Evolutionary conservation across 73 alveolate genomes (phyloP), one percentile per base, ranked within the genome.

Genomic region (Tetrahymena borealis): DNA sequence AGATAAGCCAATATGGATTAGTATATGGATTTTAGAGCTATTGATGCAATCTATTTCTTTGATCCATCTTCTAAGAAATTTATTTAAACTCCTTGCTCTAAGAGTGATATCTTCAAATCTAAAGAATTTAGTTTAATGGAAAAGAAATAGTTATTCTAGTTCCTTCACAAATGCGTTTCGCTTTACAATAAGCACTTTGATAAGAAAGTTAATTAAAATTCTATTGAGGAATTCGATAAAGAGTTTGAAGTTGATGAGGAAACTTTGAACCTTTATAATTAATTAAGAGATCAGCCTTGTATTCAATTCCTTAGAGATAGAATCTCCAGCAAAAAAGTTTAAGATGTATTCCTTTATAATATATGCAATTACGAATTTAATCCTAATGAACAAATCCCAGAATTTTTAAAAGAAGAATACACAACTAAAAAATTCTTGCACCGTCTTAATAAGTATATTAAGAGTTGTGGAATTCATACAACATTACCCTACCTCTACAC

Each of bases 1-100:
- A 35, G 42, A 60, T 60, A 91, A 91, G 94, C 94, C 10, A 38
- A 91, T 91, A 43, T 91, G 78, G 94, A 91, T 91, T 60, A 91
- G 41, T 91, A 91, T 18, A 91, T 91, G 94, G 94, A 91, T 16
- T 91, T 91, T 60, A 91, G 90, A 79, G 94, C 94, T 33, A 36
- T 91, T 10, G 94, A 91, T 60, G 16, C 39, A 15, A 35, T 43
- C 36, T 91, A 35, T 39, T 91, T 42, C 32, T 91, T 91, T 60
- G 94, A 91, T 15, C 77, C 91, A 16, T 13, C 37, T 33, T 38
- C 91, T 13, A 40, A 91, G 42, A 33, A 78, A 60, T 91, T 91
- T 77, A 91, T 60, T 60, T 60, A 38, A 60, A 91, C 94, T 33
- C 94, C 94, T 38, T 60, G 91, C 32, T 42, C 94, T 33, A 91